Percentiles rank a stretch among this genome's conserved stretches.
Conservation (phyloP, 140 eudicot genomes). For the Senecio squalidus region DNA sequence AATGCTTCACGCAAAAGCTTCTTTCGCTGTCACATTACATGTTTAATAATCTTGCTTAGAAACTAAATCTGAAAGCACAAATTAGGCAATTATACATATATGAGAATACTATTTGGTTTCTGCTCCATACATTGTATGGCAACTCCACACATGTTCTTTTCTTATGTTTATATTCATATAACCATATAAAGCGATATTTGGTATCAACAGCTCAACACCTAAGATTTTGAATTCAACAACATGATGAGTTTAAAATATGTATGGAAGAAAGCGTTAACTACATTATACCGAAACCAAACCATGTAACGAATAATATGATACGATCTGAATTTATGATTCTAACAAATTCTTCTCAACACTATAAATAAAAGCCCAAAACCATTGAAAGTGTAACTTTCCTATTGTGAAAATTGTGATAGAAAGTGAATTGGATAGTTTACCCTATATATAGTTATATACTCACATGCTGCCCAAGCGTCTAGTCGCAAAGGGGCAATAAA, state of each 20-base stretch:
- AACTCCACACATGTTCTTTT: too few species aligned
- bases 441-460: background rate
- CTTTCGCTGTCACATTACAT: background rate
- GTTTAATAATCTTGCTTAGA: too few species aligned
- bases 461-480: constrained; percentile 5
- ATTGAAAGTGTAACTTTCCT: background rate
- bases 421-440: constrained; percentile 4
- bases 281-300: background rate
- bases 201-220: too few species aligned
- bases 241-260: too few species aligned
- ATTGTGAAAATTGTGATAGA: background rate
- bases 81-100: too few species aligned
- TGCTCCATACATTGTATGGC: too few species aligned
- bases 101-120: too few species aligned
- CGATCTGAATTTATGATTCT: background rate
- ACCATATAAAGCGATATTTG: too few species aligned
- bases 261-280: background rate
- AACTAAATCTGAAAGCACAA: background rate
- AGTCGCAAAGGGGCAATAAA: background rate
- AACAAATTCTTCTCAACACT: background rate
- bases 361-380: background rate
- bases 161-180: too few species aligned
- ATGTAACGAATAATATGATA: background rate
- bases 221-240: too few species aligned
- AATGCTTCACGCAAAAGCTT: constrained; percentile 7